Evolutionary conservation across 2,329 filamentous ascomycete species (phyloP).

Genomic region (Rosellinia necatrix): DNA sequence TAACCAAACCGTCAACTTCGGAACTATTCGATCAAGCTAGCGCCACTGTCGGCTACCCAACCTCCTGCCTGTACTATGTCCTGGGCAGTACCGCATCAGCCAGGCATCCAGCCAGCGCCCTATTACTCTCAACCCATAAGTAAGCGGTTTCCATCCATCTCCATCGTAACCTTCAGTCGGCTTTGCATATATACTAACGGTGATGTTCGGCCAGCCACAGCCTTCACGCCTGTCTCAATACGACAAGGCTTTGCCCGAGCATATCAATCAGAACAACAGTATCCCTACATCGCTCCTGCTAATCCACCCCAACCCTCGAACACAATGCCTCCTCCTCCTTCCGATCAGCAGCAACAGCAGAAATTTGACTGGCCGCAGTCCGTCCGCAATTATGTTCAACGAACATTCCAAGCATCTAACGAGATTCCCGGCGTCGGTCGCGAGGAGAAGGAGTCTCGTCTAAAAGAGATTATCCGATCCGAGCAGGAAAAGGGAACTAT

Average conservation of each 20-base stretch:
- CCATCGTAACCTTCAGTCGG: neutral
- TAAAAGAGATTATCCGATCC: slow-evolving; percentile 83
- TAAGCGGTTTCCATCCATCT: slow-evolving; percentile 25
- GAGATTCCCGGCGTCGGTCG: slow-evolving; percentile 65
- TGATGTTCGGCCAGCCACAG: slow-evolving; percentile 39
- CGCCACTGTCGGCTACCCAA: neutral
- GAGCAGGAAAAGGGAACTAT: slow-evolving; percentile 77
- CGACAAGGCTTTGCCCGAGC: slow-evolving; percentile 45
- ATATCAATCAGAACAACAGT: slow-evolving; percentile 40
- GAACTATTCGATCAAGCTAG: slow-evolving; percentile 6
- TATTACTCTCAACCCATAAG: slow-evolving; percentile 36
- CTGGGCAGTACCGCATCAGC: slow-evolving; percentile 37
- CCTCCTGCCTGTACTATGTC: slow-evolving; percentile 32
- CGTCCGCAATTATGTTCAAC: slow-evolving; percentile 87
- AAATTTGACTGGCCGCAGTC: slow-evolving; percentile 80
- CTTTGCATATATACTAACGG: slow-evolving; percentile 36
- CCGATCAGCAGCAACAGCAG: slow-evolving; percentile 49
- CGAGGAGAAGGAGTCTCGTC: slow-evolving; percentile 77
- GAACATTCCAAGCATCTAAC: slow-evolving; percentile 80
- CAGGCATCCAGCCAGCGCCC: slow-evolving; percentile 36
- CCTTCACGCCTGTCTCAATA: slow-evolving; percentile 51
- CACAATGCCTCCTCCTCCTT: slow-evolving; percentile 38
- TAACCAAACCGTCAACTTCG: slow-evolving; percentile 23
- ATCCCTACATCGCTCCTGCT: slow-evolving; percentile 40
- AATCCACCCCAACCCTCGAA: slow-evolving; percentile 40